Conservation (phyloP, 2,329 filamentous ascomycete genomes). For the Hymenoscyphus linearis region DNA sequence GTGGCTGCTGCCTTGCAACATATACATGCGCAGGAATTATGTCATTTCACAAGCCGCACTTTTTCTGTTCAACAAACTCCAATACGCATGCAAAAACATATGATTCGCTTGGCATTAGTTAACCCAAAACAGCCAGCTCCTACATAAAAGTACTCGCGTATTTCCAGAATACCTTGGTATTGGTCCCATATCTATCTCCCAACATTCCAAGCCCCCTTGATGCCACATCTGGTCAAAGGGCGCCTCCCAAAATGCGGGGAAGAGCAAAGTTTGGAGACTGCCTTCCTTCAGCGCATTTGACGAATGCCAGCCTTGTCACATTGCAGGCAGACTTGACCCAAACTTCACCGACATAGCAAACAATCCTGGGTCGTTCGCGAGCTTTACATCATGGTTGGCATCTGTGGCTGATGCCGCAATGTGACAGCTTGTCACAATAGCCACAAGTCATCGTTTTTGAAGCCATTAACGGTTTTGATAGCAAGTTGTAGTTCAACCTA, state of each 20-base stretch:
- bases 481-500: neutral
- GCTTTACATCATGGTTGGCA: neutral
- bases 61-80: neutral
- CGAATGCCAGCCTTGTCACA: neutral
- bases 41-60: neutral
- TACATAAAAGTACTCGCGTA: neutral
- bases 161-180: neutral
- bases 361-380: neutral
- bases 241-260: neutral
- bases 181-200: neutral
- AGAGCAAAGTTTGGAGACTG: constrained; percentile 2
- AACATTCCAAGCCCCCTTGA: neutral
- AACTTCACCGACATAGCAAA: neutral
- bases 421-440: neutral
- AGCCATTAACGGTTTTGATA: neutral
- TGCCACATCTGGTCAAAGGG: neutral
- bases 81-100: neutral
- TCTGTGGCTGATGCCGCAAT: neutral
- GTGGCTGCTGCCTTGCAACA: neutral
- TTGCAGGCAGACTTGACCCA: neutral
- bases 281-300: constrained; percentile 10
- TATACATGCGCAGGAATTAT: neutral
- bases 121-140: neutral
- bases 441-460: neutral
- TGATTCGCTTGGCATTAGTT: neutral